Percentiles rank a stretch among this genome's conserved stretches.
Evolutionary conservation across 169 alveolate species (phyloP).

Genomic region (Cryptosporidium baileyi): DNA sequence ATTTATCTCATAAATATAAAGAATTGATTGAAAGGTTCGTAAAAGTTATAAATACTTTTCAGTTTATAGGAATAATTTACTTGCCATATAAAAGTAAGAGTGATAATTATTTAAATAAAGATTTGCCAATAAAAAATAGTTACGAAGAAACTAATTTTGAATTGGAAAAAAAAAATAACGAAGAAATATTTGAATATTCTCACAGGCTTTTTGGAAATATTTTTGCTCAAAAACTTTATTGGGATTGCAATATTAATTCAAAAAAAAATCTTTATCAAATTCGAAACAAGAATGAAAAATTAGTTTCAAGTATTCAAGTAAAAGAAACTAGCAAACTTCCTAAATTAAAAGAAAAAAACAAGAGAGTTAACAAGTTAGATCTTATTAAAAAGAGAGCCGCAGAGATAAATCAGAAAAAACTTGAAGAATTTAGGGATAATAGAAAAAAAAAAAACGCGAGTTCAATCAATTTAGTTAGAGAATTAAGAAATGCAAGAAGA

Average conservation of each 20-base stretch:
- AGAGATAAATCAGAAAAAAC: constrained; percentile 11
- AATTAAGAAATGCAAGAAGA: neutral
- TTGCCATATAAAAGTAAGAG: neutral
- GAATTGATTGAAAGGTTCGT: constrained; percentile 1
- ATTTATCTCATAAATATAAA: neutral
- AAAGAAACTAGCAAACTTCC: neutral
- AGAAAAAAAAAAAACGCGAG: neutral
- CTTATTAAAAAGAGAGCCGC: constrained; percentile 36
- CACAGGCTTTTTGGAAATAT: neutral
- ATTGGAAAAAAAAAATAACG: neutral
- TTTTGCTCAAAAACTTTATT: constrained; percentile 31
- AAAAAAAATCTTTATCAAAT: too few relatives aligned
- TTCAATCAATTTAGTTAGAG: neutral
- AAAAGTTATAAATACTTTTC: constrained; percentile 18
- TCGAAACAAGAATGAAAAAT: neutral
- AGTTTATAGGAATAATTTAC: constrained; percentile 13
- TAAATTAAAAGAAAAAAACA: neutral
- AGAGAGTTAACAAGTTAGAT: neutral
- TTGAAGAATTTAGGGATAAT: neutral
- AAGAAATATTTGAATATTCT: neutral
- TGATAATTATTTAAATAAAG: neutral
- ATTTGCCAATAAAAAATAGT: neutral
- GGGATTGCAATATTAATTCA: too few relatives aligned
- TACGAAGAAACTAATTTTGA: neutral
- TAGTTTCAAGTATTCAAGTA: neutral